Base-by-base conservation (phyloP, 164 flowering plant genomes). In the Amborella trichopoda region DNA sequence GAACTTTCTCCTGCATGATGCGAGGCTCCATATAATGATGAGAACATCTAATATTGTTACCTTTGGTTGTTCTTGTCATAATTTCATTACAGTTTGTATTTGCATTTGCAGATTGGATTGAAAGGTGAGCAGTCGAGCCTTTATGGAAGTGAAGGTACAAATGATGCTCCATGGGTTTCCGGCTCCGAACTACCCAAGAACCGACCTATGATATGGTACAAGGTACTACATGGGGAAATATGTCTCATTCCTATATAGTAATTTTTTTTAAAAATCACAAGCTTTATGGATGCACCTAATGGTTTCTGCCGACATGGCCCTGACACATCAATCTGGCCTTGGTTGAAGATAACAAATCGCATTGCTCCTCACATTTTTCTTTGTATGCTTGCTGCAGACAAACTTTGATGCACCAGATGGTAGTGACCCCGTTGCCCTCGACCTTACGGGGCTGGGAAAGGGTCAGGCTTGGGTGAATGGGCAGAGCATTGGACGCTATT, bases 381-480 rank as follows among this genome's bases (percentile, higher is more conserved):
- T n/a, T n/a, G n/a, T n/a, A n/a, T n/a, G 3, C 4, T 41, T 62
- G 13, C 40, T 63, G 28, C 77, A 93, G 99, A 72, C 85, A 11
- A 74, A 4, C 40, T 85, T 93, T 58, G 72, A 77, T 61, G 76
- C 83, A n/a, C 99, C 96, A 28, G 66, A 66, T 53, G 96, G 95
- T 3, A 62, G 42, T 53, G 65, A 62, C 37, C 95, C 93, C 6
- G 61, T 81, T 54, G 86, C 98, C 16, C 25, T 90, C 39, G 89
- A 88, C 71, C 73, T 93, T 52, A 72, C 78, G 0, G 89, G 94
- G 28, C 61, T 88, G 84, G 96, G 94, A 6, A 88, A 87, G 56
- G 98, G 96, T 23, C 85, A 78, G 59, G 99, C 99, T 26, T 93
- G 99, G 99, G 77, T 93, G 46, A 93, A 93, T 46, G 99, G 95